Percentiles rank a stretch among this genome's conserved stretches.
These are phyloP conservation scores for Nitzschia sp. DNA, from an alignment of 108 stramenopile species.

Conservation along the genomic window DNA sequence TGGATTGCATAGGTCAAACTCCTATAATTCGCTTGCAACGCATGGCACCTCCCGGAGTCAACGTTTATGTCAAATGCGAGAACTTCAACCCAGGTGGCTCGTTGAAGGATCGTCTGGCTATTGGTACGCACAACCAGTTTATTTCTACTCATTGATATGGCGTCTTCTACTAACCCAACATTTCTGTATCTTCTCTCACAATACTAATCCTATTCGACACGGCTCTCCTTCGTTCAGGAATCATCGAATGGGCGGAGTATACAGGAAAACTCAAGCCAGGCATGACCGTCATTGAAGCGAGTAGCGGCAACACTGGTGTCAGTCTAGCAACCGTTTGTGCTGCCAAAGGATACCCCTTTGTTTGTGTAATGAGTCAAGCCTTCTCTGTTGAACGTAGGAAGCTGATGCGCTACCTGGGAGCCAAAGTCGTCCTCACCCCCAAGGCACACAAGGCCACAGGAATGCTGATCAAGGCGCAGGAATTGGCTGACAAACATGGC, in stretches of 20 bases:
- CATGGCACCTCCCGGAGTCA: background rate
- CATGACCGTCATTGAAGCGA: conserved; percentile 29
- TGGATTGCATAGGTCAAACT: conserved; percentile 61
- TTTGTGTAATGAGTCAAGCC: conserved; percentile 69
- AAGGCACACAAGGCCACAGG: conserved; percentile 69
- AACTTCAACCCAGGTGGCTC: conserved; percentile 78
- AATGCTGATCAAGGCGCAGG: conserved; percentile 69
- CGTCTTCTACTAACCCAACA: too few relatives aligned
- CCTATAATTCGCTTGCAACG: conserved; percentile 68
- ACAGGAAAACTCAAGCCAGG: conserved; percentile 63
- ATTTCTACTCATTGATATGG: too few relatives aligned
- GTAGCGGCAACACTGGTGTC: conserved; percentile 36
- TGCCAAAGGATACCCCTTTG: conserved; percentile 38
- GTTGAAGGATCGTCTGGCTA: conserved; percentile 85
- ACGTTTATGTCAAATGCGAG: conserved; percentile 60
- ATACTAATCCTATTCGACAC: too few relatives aligned
- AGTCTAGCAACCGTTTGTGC: conserved; percentile 31
- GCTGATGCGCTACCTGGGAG: conserved; percentile 72
- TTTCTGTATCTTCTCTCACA: too few relatives aligned
- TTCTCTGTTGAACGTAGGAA: conserved; percentile 66
- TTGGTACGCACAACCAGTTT: conserved; percentile 21
- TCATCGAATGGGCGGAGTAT: conserved; percentile 77
- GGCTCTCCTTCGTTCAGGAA: background rate
- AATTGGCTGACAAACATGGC: conserved; percentile 55
- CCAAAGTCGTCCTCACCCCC: conserved; percentile 66